These are phyloP conservation scores for Globisporangium megalacanthum DNA, from an alignment of 352 stramenopile species.

Conservation along the genomic window DNA sequence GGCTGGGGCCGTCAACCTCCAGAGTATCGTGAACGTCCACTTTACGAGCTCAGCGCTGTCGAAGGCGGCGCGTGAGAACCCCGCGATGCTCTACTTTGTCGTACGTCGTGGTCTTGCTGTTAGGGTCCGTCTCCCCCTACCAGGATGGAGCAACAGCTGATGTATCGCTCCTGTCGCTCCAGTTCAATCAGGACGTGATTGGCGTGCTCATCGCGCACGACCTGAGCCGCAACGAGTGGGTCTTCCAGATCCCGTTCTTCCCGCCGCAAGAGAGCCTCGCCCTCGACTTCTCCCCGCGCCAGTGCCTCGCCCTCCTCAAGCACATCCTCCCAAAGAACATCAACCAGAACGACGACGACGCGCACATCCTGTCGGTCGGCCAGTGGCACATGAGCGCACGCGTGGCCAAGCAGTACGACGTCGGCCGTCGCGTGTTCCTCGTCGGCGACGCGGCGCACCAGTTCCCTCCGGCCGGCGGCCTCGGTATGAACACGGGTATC, in stretches of 20 bases:
- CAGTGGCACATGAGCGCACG: slow-evolving; percentile 92
- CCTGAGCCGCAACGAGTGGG: slow-evolving; percentile 82
- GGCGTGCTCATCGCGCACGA: slow-evolving; percentile 93
- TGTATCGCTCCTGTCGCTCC: not conserved
- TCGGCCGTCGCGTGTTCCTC: slow-evolving; percentile 71
- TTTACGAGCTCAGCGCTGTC: slow-evolving; percentile 84
- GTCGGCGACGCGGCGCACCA: slow-evolving; percentile 90
- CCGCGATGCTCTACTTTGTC: slow-evolving; percentile 94
- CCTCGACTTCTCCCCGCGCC: slow-evolving; percentile 46
- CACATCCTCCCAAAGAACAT: slow-evolving; percentile 33
- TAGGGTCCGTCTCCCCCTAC: too few species aligned
- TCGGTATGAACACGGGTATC: slow-evolving; percentile 92
- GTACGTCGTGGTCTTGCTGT: slow-evolving; percentile 27
- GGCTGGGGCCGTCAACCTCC: slow-evolving; percentile 68
- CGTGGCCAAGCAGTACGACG: slow-evolving; percentile 86
- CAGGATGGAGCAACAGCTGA: too few species aligned
- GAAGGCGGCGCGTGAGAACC: slow-evolving; percentile 44
- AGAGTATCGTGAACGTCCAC: slow-evolving; percentile 94
- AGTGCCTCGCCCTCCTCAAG: slow-evolving; percentile 54
- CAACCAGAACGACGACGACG: slow-evolving; percentile 30
- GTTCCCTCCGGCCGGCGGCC: slow-evolving; percentile 89
- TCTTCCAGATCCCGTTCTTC: slow-evolving; percentile 93
- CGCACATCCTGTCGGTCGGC: slow-evolving; percentile 77
- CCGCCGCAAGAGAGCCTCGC: slow-evolving; percentile 72
- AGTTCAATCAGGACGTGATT: slow-evolving; percentile 84